Evolutionary conservation across 768 basidiomycete genomes (phyloP).

Genomic region (Arthromyces matolae): DNA sequence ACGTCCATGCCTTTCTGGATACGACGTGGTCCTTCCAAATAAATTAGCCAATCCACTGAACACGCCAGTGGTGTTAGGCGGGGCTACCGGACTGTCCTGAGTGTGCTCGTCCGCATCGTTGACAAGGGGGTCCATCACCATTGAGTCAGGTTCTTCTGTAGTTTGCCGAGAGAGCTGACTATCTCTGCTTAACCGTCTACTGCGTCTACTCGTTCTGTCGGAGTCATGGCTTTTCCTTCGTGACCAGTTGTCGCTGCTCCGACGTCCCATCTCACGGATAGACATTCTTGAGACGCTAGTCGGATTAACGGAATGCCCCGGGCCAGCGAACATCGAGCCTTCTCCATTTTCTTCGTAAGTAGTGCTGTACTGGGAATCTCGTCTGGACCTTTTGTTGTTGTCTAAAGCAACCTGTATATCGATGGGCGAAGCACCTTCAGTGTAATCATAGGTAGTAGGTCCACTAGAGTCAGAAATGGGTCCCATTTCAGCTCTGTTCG

Average conservation of each 20-base stretch:
- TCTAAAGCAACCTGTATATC: slow-evolving; percentile 67
- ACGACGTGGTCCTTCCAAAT: slow-evolving; percentile 49
- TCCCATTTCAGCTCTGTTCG: slow-evolving; percentile 47
- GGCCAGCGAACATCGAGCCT: slow-evolving; percentile 75
- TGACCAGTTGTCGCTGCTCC: slow-evolving; percentile 55
- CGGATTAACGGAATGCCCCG: slow-evolving; percentile 64
- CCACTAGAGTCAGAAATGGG: slow-evolving; percentile 34
- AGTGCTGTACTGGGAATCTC: slow-evolving; percentile 63
- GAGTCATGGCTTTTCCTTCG: slow-evolving; percentile 53
- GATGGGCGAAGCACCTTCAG: slow-evolving; percentile 76
- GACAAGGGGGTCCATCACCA: slow-evolving; percentile 27
- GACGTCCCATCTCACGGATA: slow-evolving; percentile 48
- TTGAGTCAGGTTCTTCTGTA: slow-evolving; percentile 27
- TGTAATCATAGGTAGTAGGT: slow-evolving; percentile 57
- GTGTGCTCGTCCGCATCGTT: slow-evolving; percentile 17
- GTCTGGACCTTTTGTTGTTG: slow-evolving; percentile 48
- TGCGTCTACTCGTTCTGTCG: slow-evolving; percentile 25
- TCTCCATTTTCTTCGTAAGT: slow-evolving; percentile 57
- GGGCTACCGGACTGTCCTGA: slow-evolving; percentile 29
- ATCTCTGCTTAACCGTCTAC: slow-evolving; percentile 43
- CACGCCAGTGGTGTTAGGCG: slow-evolving; percentile 38
- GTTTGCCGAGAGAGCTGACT: slow-evolving; percentile 41
- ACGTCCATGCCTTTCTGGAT: slow-evolving; percentile 33
- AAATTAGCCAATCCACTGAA: slow-evolving; percentile 69
- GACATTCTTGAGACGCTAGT: slow-evolving; percentile 83